Evolutionary conservation across 75 land plant species (phyloP), one percentile per base, ranked within the genome.

Genomic region (Sequoia sempervirens): DNA sequence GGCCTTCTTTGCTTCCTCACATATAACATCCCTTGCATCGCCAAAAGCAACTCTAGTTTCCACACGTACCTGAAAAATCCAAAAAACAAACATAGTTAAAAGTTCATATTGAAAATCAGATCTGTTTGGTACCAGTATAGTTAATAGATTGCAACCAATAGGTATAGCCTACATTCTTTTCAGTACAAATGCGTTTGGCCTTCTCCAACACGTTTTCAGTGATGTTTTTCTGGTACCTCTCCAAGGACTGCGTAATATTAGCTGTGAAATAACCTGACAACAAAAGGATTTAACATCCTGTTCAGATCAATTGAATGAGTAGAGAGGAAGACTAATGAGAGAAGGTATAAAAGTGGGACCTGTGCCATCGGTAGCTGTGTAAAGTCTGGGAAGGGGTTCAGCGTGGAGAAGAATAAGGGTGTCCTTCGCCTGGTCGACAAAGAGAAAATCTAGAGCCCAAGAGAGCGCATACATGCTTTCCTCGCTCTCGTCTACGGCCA

Each of bases 401-500:
- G 87, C 91, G 58, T 91, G 88, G 74, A 92, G 84, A n/a, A 94
- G 91, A 37, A 94, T 37, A 23, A 91, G 83, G n/a, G 88, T 80
- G 28, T 84, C 88, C 14, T 86, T 37, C 9, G 47, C 9, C 47
- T 46, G 50, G 79, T 1, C 41, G 45, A 84, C 40, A 1, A 5
- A 12, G 12, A 26, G 47, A 81, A 90, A 89, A 14, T 54, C 34
- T 37, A 94, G 90, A 61, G 88, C 89, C 93, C 92, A 91, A 56
- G 87, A 83, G 2, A 93, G 85, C 0, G 94, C 94, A 26, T 89
- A 69, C 89, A 92, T 89, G 79, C 94, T 92, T 84, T 92, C 91
- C 30, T 93, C 89, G 78, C 94, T 85, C 85, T 91, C 94, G 74
- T 93, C 92, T 79, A 93, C 89, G 7, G 92, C 92, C 81, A 93